Evolutionary conservation across 306 rosid genomes (phyloP), one percentile per base, ranked within the genome.

Genomic region (Casuarina cunninghamiana): DNA sequence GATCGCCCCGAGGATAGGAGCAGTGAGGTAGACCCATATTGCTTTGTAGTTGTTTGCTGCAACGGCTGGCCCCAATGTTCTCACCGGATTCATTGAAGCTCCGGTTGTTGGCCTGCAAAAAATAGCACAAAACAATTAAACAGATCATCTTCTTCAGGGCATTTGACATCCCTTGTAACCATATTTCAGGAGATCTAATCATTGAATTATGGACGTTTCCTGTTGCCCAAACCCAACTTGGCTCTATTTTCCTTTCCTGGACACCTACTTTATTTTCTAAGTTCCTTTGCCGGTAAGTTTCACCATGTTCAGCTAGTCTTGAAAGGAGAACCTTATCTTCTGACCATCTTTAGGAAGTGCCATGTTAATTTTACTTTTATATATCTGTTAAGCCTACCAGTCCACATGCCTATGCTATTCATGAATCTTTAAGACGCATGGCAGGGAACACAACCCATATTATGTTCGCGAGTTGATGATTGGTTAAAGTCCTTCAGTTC

Each of bases 81-180:
- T 88, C 78, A 88, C 96, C 3, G 97, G 97, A 85, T 94, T 94
- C 98, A 90, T 94, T 69, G 97, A 94, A 35, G 67, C 97, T 76
- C 97, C 97, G 15, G 93, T 72, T 65, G 83, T 78, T 75, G 88
- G 88, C 85, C 97, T 94, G 81, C 74, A 78, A n/a, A 26, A 26
- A 39, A 71, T 53, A 67, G 37, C 11, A 21, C 21, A 69, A 75
- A 78, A 10, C 41, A n/a, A 71, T 53, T 39, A 12, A 8, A 17
- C n/a, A 66, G 21, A 66, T 2, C 35, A 41, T 66, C 35, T 38
- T 65, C 21, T n/a, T 2, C 3, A 65, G 48, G 48, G 49, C 71
- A 65, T 35, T 65, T 32, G 32, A 5, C 10, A 55, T 32, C 66
- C 12, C 41, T 32, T 1, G 32, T 26, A 26, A 26, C 32, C 32